These are phyloP conservation scores for Hypoxylon sp. DNA, from an alignment of 2,329 filamentous ascomycete species.

Conservation along the genomic window DNA sequence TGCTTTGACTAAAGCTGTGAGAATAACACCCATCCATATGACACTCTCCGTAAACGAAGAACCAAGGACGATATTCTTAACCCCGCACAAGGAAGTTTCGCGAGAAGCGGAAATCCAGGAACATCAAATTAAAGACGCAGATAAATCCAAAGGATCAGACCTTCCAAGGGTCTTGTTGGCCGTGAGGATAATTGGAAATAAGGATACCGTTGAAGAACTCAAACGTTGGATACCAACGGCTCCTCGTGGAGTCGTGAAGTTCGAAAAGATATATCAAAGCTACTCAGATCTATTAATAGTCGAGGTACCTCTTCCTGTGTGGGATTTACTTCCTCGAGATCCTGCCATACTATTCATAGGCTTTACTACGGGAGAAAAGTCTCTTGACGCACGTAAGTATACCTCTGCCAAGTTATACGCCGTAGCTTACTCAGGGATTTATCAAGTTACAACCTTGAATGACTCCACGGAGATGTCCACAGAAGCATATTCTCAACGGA, in stretches of 20 bases:
- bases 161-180: slow-evolving; percentile 4
- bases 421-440: too few species aligned
- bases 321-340: slow-evolving; percentile 7
- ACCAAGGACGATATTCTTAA: background rate
- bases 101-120: background rate
- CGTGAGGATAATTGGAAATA: background rate
- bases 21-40: slow-evolving; percentile 4
- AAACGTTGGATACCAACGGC: background rate
- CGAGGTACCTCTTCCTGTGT: slow-evolving; percentile 1
- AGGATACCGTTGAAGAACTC: background rate
- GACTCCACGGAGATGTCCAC: too few species aligned
- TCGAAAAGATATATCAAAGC: slow-evolving; percentile 7
- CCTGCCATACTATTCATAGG: slow-evolving; percentile 1
- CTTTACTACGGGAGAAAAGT: too few species aligned
- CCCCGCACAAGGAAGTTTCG: background rate
- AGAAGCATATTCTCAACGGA: too few species aligned
- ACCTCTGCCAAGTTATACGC: too few species aligned
- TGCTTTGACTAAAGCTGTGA: background rate
- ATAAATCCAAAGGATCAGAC: background rate
- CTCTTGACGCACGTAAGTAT: too few species aligned
- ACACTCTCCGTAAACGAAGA: background rate
- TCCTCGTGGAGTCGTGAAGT: background rate
- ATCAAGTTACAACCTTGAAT: too few species aligned
- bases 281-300: background rate
- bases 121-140: too few species aligned